Base-by-base conservation (phyloP, 192 early-diverging fungal species). In the Backusella mclennaniae region DNA sequence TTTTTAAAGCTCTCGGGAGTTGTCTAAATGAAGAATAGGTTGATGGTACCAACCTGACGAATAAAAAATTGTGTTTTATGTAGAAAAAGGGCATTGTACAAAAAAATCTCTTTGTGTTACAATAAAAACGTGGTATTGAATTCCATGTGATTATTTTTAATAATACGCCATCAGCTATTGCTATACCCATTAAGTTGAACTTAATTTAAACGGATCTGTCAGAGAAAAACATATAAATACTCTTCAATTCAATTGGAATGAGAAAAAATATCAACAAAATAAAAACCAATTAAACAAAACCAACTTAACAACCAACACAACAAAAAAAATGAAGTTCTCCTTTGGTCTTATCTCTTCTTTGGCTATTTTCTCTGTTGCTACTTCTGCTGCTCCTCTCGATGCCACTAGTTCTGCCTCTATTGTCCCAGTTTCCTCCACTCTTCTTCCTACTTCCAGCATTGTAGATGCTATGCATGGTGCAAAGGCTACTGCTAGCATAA, bases 311-410 rank as follows among this genome's bases (percentile, higher is more conserved):
- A 59, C 26, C 56, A 63, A 2, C 26, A 4, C 21, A 12, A 63
- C 21, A 29, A 63, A 12, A 63, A 59, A 63, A 63, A 63, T 63
- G 56, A 63, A 63, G 23, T 63, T 29, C 23, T 63, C 56, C 23
- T 63, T 63, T 29, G 56, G 23, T 63, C 56, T 63, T 14, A 23
- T 63, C 26, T 63, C 56, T 29, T 63, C 23, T 26, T 63, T 63
- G 56, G 9, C 56, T 23, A 4, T 63, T 1, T 23, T 63, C 12
- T 63, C 56, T 63, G 23, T 63, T 26, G 56, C 56, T 29, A 23
- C 26, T 63, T 63, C 56, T 63, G 56, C 56, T 63, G 56, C 56
- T 63, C 56, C 56, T 63, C 56, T 63, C 31, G 67, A n/a, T 36
- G 35, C 31, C 17, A 33, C 33, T 29, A 67, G 8, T 67, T 15